Evolutionary conservation across 2,329 filamentous ascomycete species (phyloP), one percentile per base, ranked within the genome.

Genomic region (Colletotrichum sp.): DNA sequence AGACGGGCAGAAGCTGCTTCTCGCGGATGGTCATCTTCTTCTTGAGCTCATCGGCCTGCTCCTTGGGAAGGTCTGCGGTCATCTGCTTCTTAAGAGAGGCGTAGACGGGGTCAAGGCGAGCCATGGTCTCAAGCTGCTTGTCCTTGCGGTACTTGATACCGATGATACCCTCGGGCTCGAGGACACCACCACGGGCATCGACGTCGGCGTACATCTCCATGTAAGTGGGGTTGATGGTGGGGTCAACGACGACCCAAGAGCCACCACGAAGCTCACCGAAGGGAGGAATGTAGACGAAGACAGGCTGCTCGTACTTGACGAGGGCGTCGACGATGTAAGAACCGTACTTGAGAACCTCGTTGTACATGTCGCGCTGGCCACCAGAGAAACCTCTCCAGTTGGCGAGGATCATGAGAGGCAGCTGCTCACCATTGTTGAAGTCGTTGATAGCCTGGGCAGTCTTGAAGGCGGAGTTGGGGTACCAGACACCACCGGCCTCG

Each of bases 341-440:
- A 84, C 97, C 97, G 83, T 99, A 99, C 90, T 99, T 99, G 87
- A 99, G 93, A 18, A 99, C 97, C 88, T 99, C 97, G 89, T 99
- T 98, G 93, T 98, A 99, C 97, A 99, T 99, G 88, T 99, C 97
- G 81, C 96, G 95, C 88, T 99, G 97, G 79, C 97, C 97, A 89
- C 97, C 97, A 80, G 97, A 99, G 95, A 99, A 99, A 90, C 97
- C 97, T 93, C 97, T 94, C 97, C 97, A 99, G 91, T 99, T 99
- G 87, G 97, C 97, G 79, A 99, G 93, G 84, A 99, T 99, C 96
- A 99, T 99, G 79, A 99, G 89, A 73, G 97, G 97, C 83, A 99
- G 91, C 89, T 99, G 97, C 88, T 99, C 97, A 85, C 97, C 97
- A 80, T 98, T 93, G 92, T 99, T 99, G 92, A 99, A 99, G 89